phyloP scores from a whole-genome alignment of 805 yeast species.

The Myxozyma vanderwaltii region DNA sequence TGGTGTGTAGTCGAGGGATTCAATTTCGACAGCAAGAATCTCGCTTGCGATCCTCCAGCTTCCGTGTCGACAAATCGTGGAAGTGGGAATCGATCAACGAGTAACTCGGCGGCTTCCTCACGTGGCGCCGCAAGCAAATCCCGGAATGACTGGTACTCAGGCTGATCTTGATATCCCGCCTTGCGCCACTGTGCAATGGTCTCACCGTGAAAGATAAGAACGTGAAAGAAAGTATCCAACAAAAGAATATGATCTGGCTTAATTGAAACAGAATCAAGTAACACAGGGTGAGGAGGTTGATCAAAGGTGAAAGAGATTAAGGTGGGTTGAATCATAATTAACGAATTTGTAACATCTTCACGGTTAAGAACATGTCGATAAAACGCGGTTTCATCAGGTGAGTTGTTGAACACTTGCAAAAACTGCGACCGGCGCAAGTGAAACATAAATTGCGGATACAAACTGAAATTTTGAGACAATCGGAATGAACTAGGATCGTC shows the following conservation, averaged over 20 bases:
- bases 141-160: slow-evolving; percentile 86
- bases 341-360: slow-evolving; percentile 88
- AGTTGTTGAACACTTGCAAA: slow-evolving; percentile 92
- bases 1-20: slow-evolving; percentile 90
- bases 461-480: slow-evolving; percentile 76
- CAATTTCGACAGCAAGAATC: slow-evolving; percentile 90
- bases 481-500: slow-evolving; percentile 82
- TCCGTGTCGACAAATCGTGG: slow-evolving; percentile 97
- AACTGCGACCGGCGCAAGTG: slow-evolving; percentile 96
- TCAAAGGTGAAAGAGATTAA: slow-evolving; percentile 81
- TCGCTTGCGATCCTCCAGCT: slow-evolving; percentile 98
- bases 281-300: slow-evolving; percentile 84
- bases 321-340: slow-evolving; percentile 98
- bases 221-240: slow-evolving; percentile 95
- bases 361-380: slow-evolving; percentile 88
- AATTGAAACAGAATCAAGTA: slow-evolving; percentile 89
- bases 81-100: slow-evolving; percentile 92
- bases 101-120: slow-evolving; percentile 86
- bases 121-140: slow-evolving; percentile 85
- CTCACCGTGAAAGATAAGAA: slow-evolving; percentile 92
- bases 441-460: slow-evolving; percentile 94
- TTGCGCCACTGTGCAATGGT: slow-evolving; percentile 96
- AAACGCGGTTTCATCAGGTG: slow-evolving; percentile 98
- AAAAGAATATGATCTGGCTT: slow-evolving; percentile 84
- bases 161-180: slow-evolving; percentile 89